Evolutionary conservation across 441 rosid genomes (phyloP).

Genomic region (Adansonia madagascariensis): DNA sequence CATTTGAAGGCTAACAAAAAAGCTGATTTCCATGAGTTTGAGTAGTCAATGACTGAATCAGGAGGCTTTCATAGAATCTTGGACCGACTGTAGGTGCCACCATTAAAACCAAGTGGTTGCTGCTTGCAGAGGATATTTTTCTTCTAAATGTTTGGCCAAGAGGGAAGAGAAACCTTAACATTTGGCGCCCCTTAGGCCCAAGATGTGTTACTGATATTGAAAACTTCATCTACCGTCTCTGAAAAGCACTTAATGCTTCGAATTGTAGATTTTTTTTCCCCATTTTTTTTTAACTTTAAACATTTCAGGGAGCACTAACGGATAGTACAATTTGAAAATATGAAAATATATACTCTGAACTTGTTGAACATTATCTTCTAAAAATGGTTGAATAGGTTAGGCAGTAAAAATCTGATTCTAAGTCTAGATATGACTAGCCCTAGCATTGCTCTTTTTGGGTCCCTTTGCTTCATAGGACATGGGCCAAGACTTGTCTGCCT

Average conservation of each 20-base stretch:
- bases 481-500: background rate
- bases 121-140: background rate
- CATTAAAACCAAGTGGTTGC: background rate
- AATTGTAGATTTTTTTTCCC: too few species aligned
- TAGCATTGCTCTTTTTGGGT: background rate
- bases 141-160: background rate
- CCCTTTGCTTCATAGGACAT: background rate
- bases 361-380: too few species aligned
- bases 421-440: background rate
- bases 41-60: background rate
- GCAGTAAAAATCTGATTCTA: background rate
- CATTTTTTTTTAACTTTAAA: too few species aligned
- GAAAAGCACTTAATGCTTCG: background rate
- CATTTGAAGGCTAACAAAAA: background rate
- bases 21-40: background rate
- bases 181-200: background rate
- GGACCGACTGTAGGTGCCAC: background rate
- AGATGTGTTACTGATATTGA: background rate
- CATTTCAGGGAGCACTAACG: background rate
- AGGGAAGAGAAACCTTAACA: background rate
- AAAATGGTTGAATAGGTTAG: background rate
- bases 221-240: background rate
- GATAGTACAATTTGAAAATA: too few species aligned
- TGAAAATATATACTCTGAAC: too few species aligned
- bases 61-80: background rate